These are phyloP conservation scores for Coemansia sp. DNA, from an alignment of 192 early-diverging fungal genomes.

Conservation along the genomic window DNA sequence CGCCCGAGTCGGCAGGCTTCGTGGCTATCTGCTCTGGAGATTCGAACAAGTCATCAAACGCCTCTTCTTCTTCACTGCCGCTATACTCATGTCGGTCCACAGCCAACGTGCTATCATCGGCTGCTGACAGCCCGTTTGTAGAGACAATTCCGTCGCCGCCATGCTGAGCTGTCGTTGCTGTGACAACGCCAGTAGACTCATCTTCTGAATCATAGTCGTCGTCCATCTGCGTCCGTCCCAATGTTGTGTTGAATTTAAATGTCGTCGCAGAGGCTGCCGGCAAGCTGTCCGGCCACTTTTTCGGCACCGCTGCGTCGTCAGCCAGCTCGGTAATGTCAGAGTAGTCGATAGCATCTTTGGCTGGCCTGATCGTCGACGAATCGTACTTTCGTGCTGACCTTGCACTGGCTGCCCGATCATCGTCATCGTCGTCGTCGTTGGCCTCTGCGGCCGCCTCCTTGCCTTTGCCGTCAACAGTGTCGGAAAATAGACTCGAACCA, in stretches of 20 bases:
- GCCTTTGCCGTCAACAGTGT: slow-evolving; percentile 2
- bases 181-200: slow-evolving; percentile 4
- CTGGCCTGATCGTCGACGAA: slow-evolving; percentile 53
- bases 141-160: too few relatives aligned
- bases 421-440: slow-evolving; percentile 43
- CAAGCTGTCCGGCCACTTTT: slow-evolving; percentile 10
- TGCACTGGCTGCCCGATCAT: slow-evolving; percentile 4
- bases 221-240: slow-evolving; percentile 52
- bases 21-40: slow-evolving; percentile 20
- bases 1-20: not conserved
- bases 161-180: too few relatives aligned
- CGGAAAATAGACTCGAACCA: slow-evolving; percentile 33
- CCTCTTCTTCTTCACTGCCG: slow-evolving; percentile 47
- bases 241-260: slow-evolving; percentile 9
- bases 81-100: slow-evolving; percentile 14
- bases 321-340: slow-evolving; percentile 80
- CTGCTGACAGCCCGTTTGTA: too few relatives aligned
- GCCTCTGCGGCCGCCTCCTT: slow-evolving; percentile 12
- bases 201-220: slow-evolving; percentile 58
- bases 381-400: not conserved
- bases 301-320: slow-evolving; percentile 57
- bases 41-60: slow-evolving; percentile 51
- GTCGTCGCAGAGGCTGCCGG: not conserved
- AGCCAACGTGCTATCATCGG: too few relatives aligned
- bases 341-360: slow-evolving; percentile 76